These are phyloP conservation scores for Grigorovia jiainica DNA, from an alignment of 805 yeast species.

Conservation along the genomic window DNA sequence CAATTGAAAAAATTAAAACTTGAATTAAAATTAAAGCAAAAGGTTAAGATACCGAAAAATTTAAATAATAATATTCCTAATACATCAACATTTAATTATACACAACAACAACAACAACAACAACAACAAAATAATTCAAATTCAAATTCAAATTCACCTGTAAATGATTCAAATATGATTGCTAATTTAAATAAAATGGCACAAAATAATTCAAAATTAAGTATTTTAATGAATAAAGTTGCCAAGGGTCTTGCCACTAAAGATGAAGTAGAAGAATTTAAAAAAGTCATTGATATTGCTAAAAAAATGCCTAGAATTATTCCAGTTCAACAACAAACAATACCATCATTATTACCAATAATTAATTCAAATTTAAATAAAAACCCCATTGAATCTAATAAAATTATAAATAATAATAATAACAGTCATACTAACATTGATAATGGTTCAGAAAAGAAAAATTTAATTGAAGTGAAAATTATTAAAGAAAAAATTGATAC, in stretches of 20 bases:
- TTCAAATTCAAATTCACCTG: not conserved
- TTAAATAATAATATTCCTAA: no score
- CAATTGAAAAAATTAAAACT: slow-evolving; percentile 16
- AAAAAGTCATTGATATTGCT: slow-evolving; percentile 71
- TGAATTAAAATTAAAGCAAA: slow-evolving; percentile 10
- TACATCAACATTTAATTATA: not conserved
- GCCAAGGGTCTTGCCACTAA: slow-evolving; percentile 74
- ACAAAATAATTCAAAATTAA: slow-evolving; percentile 55
- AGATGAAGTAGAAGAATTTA: slow-evolving; percentile 68
- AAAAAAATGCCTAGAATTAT: slow-evolving; percentile 50
- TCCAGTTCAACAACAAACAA: not conserved
- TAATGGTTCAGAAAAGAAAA: no score
- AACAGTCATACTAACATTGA: not conserved
- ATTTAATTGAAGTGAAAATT: no score
- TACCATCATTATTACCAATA: not conserved
- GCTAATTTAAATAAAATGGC: slow-evolving; percentile 80
- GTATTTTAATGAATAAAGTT: slow-evolving; percentile 69
- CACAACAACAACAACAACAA: slow-evolving; percentile 1
- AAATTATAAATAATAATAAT: no score
- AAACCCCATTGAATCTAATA: no score
- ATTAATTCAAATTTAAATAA: not conserved
- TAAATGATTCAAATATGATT: slow-evolving; percentile 73
- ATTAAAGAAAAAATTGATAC: not conserved
- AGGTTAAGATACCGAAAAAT: not conserved
- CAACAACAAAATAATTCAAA: not conserved